Evolutionary conservation across 202 grass and related monocot genomes (phyloP), one percentile per base, ranked within the genome.

Genomic region (Cymbopogon flexuosus): DNA sequence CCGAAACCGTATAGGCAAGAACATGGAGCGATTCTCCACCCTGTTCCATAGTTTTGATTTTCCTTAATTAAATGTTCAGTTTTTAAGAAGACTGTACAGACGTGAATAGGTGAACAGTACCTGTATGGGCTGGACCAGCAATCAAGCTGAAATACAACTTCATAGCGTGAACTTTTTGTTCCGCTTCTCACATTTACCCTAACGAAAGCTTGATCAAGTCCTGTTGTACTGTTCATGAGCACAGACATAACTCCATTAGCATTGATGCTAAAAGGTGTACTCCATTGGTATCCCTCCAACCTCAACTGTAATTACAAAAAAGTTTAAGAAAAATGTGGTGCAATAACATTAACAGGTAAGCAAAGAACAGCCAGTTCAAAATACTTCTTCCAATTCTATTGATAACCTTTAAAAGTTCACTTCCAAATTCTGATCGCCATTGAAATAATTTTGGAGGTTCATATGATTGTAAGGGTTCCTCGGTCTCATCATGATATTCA

Each of bases 1-100:
- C 40, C 96, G 96, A 76, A 95, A 89, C 65, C 64, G 73, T 75
- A 98, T 24, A 86, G 88, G 92, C 84, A 98, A 86, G 77, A 93
- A 98, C 90, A 95, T 98, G 8, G 92, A 98, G 58, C 90, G 96
- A 83, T 98, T 98, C 86, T 98, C 96, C 68, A 98, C 87, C 87
- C 96, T 98, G 88, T 68, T 72, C 85, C 72, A 83, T 33, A 61
- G 81, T 68, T 79, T 80, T 75, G 30, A 79, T 56, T 70, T 37
- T 76, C 12, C 46, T 64, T 78, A 42, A 82, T 49, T 15, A 82
- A 64, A 22, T 70, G 78, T 18, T 14, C 67, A 68, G 34, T 56
- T 61, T 83, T 83, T 12, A 68, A 37, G 10, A 78, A 78, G 70
- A 79, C 21, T 69, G 31, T 58, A 58, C 8, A 58, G 8, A 65